phyloP scores from a whole-genome alignment of 495 filamentous ascomycete species.

The Aspergillus sclerotiicarbonarius region DNA sequence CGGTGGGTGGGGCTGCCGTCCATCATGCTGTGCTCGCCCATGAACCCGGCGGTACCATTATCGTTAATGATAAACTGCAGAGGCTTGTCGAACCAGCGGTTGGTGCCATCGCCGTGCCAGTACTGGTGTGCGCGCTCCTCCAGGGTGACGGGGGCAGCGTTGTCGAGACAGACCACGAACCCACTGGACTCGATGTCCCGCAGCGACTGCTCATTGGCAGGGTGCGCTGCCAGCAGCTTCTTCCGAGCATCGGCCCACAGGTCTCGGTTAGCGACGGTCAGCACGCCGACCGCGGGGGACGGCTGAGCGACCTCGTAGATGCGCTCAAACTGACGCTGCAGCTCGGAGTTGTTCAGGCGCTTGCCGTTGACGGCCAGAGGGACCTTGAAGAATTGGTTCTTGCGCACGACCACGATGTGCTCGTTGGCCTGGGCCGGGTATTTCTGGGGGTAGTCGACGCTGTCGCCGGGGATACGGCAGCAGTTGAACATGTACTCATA shows the following conservation, averaged over 20 bases:
- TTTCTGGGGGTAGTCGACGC: slow-evolving; percentile 80
- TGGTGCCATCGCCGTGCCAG: slow-evolving; percentile 96
- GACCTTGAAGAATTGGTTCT: slow-evolving; percentile 96
- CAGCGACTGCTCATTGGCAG: slow-evolving; percentile 72
- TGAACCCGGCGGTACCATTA: slow-evolving; percentile 96
- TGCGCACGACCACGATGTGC: slow-evolving; percentile 84
- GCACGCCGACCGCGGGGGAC: slow-evolving; percentile 71
- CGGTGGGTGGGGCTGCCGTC: slow-evolving; percentile 97
- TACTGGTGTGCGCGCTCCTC: slow-evolving; percentile 95
- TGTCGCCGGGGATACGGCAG: slow-evolving; percentile 80
- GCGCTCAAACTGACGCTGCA: slow-evolving; percentile 81
- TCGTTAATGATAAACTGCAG: slow-evolving; percentile 98
- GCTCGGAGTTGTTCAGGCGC: slow-evolving; percentile 80
- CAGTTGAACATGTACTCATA: slow-evolving; percentile 99
- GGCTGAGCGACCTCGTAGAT: slow-evolving; percentile 76
- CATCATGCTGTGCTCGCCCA: slow-evolving; percentile 99
- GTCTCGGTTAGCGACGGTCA: slow-evolving; percentile 92
- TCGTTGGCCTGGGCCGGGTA: slow-evolving; percentile 70
- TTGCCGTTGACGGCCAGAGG: slow-evolving; percentile 70
- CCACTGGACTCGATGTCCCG: slow-evolving; percentile 84
- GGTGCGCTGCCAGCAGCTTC: slow-evolving; percentile 67
- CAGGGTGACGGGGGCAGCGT: slow-evolving; percentile 86
- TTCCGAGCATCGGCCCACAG: slow-evolving; percentile 85
- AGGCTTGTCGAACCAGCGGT: slow-evolving; percentile 98
- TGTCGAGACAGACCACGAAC: slow-evolving; percentile 92